These are phyloP conservation scores for Castanea sativa DNA, from an alignment of 306 rosid species.

Conservation along the genomic window DNA sequence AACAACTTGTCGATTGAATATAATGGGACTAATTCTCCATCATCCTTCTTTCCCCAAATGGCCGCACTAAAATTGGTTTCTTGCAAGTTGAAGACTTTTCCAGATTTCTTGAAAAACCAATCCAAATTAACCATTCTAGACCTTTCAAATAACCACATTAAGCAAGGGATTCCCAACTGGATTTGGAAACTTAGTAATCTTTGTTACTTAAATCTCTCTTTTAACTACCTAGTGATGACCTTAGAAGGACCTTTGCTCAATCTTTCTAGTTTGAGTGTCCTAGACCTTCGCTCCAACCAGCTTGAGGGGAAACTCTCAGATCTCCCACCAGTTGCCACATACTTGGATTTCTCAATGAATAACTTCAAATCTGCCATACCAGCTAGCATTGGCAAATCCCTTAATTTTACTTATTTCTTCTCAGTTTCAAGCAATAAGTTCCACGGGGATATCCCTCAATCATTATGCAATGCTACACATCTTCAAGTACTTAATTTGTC, in stretches of 20 bases:
- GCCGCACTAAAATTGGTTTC: constrained; percentile 29
- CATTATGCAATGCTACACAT: constrained; percentile 20
- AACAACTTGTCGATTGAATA: constrained; percentile 26
- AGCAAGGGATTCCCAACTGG: constrained; percentile 46
- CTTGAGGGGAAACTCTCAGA: constrained; percentile 29
- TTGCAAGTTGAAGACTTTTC: constrained; percentile 28
- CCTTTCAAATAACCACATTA: constrained; percentile 47
- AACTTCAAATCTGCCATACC: constrained; percentile 29
- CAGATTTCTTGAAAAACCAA: constrained; percentile 36
- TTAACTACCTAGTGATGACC: neutral
- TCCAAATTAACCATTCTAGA: constrained; percentile 13
- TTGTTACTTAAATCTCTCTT: constrained; percentile 40
- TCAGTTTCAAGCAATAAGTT: neutral
- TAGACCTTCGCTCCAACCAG: constrained; percentile 46
- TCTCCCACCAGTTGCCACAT: accelerated
- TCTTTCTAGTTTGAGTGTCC: accelerated
- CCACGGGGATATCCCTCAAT: constrained; percentile 21
- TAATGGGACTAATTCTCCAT: neutral
- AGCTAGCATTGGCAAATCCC: neutral
- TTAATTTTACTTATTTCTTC: accelerated
- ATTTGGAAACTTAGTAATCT: constrained; percentile 29
- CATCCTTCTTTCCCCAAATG: constrained; percentile 16
- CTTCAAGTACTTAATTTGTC: constrained; percentile 37
- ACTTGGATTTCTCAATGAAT: constrained; percentile 38
- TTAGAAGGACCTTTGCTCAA: constrained; percentile 5